A percentile compares a stretch with the other conserved stretches of the same genome.
phyloP scores from a whole-genome alignment of 73 alveolate genomes.

The Halteria grandinella region DNA sequence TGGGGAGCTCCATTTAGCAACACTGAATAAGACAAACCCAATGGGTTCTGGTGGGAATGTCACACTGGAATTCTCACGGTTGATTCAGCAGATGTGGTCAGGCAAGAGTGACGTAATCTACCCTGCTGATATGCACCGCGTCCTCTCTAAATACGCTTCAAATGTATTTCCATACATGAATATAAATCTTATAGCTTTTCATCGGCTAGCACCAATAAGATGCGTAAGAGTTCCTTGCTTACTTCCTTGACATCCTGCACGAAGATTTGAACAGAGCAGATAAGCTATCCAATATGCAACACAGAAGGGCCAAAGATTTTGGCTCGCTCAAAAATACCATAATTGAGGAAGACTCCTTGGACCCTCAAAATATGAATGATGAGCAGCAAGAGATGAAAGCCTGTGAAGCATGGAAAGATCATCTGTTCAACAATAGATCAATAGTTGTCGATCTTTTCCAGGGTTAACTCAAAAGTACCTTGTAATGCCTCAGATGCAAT shows the following conservation, averaged over 20 bases:
- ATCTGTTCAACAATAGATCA: conserved; percentile 46
- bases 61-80: conserved; percentile 62
- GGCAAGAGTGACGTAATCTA: conserved; percentile 68
- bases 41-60: conserved; percentile 81
- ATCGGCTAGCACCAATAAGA: conserved; percentile 89
- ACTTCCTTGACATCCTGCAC: conserved; percentile 91
- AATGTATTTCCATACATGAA: conserved; percentile 7
- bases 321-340: neutral
- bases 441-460: conserved; percentile 57
- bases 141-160: conserved; percentile 67
- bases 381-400: conserved; percentile 48
- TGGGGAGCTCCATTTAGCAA: conserved; percentile 52
- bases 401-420: conserved; percentile 59
- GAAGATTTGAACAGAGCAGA: conserved; percentile 94
- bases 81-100: conserved; percentile 76
- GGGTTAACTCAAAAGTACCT: conserved; percentile 47
- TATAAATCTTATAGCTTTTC: conserved; percentile 35
- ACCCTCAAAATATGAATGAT: too few species aligned
- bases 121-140: conserved; percentile 66
- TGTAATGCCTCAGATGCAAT: conserved; percentile 39
- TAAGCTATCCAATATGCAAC: too few species aligned
- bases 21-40: conserved; percentile 73
- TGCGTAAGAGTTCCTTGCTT: conserved; percentile 96
- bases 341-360: conserved; percentile 54
- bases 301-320: too few species aligned